These are phyloP conservation scores for Knoxdaviesia proteae DNA, from an alignment of 2,329 filamentous ascomycete species.

Conservation along the genomic window DNA sequence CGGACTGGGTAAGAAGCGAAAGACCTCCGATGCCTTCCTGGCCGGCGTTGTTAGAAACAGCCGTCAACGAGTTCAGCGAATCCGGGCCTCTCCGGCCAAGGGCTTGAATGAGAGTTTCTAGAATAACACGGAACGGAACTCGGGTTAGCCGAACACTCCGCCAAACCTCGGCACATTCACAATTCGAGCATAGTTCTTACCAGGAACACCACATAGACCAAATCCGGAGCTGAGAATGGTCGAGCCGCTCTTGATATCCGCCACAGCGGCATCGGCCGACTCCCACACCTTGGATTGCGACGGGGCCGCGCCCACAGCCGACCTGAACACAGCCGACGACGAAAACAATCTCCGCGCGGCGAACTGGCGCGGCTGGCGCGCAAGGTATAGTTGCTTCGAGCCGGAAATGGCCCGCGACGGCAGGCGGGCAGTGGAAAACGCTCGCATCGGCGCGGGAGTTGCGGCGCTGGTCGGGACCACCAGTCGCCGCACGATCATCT, in stretches of 20 bases:
- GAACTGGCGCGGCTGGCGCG: too few relatives aligned
- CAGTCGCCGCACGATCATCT: too few relatives aligned
- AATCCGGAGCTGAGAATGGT: slow-evolving; percentile 61
- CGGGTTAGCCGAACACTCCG: too few relatives aligned
- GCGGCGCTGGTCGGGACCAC: too few relatives aligned
- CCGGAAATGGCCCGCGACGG: too few relatives aligned
- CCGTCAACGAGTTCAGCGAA: slow-evolving; percentile 46
- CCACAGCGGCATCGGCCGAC: slow-evolving; percentile 46
- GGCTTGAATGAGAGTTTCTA: slow-evolving; percentile 51
- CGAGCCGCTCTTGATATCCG: slow-evolving; percentile 48
- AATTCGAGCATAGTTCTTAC: slow-evolving; percentile 15
- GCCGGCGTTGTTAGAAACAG: slow-evolving; percentile 66
- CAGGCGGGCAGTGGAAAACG: too few relatives aligned
- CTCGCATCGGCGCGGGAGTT: too few relatives aligned
- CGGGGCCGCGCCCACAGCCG: too few relatives aligned
- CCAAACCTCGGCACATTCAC: too few relatives aligned
- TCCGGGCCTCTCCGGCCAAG: slow-evolving; percentile 34
- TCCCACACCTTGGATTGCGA: slow-evolving; percentile 23
- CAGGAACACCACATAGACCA: slow-evolving; percentile 59
- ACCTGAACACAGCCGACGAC: too few relatives aligned
- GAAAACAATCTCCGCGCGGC: too few relatives aligned
- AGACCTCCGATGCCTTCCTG: slow-evolving; percentile 47
- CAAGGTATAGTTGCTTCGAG: too few relatives aligned
- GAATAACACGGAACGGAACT: slow-evolving; percentile 1
- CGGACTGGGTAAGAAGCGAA: slow-evolving; percentile 44